A percentile compares a stretch with the other conserved stretches of the same genome.
These are phyloP conservation scores for Macrolepiota albuminosa DNA, from an alignment of 768 basidiomycete genomes.

Conservation along the genomic window DNA sequence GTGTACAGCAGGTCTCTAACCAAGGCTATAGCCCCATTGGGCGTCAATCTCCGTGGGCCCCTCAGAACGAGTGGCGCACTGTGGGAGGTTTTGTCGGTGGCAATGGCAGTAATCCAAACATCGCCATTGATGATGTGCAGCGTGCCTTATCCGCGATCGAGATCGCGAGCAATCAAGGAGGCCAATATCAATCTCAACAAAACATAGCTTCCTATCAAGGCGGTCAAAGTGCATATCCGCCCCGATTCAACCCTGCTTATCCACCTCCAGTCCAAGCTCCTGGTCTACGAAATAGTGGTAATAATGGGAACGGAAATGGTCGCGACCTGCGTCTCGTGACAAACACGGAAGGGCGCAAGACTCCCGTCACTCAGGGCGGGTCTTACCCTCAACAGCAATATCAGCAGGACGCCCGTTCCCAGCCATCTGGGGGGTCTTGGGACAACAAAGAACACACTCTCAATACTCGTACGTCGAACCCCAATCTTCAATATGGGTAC, in stretches of 20 bases:
- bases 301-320: slow-evolving; percentile 32
- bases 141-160: slow-evolving; percentile 70
- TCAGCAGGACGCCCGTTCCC: slow-evolving; percentile 27
- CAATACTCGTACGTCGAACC: slow-evolving; percentile 56
- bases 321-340: slow-evolving; percentile 52
- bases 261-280: slow-evolving; percentile 44
- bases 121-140: slow-evolving; percentile 69
- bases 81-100: slow-evolving; percentile 19
- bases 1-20: slow-evolving; percentile 31
- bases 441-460: slow-evolving; percentile 62
- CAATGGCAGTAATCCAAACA: slow-evolving; percentile 20
- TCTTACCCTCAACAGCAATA: slow-evolving; percentile 30
- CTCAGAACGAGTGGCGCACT: slow-evolving; percentile 58
- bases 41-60: slow-evolving; percentile 63
- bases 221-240: slow-evolving; percentile 59
- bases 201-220: slow-evolving; percentile 27
- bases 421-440: slow-evolving; percentile 43
- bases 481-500: slow-evolving; percentile 64
- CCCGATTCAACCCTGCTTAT: slow-evolving; percentile 58
- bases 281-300: slow-evolving; percentile 28
- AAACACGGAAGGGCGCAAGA: slow-evolving; percentile 65
- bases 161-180: slow-evolving; percentile 34
- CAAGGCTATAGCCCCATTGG: slow-evolving; percentile 46
- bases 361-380: slow-evolving; percentile 37
- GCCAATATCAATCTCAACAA: slow-evolving; percentile 26